These are phyloP conservation scores for Kentomonas sorsogonicus DNA, from an alignment of 208 protist genomes.

Conservation along the genomic window DNA sequence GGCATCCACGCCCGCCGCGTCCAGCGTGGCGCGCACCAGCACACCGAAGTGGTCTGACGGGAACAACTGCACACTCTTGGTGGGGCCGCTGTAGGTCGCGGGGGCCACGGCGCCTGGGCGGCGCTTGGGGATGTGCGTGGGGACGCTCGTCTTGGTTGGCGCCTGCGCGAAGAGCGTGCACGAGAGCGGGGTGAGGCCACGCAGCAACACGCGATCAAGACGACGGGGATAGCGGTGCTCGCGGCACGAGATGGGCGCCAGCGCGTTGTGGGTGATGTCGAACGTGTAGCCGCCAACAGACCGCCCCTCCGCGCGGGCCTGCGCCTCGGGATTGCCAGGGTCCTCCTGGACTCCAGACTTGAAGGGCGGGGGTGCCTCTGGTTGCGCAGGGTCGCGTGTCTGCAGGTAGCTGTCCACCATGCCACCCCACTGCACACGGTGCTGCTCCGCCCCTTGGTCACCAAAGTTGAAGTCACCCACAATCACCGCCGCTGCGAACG, in stretches of 20 bases:
- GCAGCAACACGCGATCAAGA: conserved; percentile 10
- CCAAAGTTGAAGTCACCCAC: conserved; percentile 16
- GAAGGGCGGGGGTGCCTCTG: too few species aligned
- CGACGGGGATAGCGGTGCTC: conserved; percentile 9
- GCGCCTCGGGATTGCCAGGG: neutral
- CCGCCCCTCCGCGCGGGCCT: neutral
- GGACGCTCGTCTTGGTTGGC: neutral
- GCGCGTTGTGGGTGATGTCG: conserved; percentile 6
- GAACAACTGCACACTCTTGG: conserved; percentile 13
- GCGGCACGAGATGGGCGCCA: conserved; percentile 1
- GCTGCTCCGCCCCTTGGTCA: conserved; percentile 5
- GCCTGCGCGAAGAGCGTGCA: conserved; percentile 4
- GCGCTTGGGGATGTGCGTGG: neutral
- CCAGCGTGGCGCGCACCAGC: neutral
- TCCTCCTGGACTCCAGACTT: too few species aligned
- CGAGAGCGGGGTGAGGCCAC: neutral
- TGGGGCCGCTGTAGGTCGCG: conserved; percentile 1
- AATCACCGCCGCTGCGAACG: conserved; percentile 3
- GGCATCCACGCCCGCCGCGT: neutral
- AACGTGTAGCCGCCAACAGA: conserved; percentile 15
- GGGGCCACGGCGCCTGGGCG: conserved; percentile 4
- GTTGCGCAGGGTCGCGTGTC: too few species aligned
- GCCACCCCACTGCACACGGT: neutral
- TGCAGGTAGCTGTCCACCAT: neutral
- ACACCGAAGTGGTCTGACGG: conserved; percentile 17